These are phyloP conservation scores for Fusarium miscanthi DNA, from an alignment of 2,329 filamentous ascomycete species.

Conservation along the genomic window DNA sequence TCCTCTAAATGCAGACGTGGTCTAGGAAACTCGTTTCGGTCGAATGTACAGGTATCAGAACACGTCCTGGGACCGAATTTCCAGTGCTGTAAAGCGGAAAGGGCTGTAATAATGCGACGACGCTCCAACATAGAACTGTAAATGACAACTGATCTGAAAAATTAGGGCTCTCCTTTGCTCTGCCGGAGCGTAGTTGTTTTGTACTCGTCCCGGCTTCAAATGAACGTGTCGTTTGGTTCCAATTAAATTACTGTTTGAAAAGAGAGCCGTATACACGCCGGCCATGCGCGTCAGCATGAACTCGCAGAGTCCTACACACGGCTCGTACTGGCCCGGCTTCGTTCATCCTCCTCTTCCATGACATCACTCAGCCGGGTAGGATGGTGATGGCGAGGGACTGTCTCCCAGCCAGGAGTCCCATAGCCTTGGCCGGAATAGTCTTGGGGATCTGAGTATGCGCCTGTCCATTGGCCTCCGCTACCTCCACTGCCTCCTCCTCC, in stretches of 20 bases:
- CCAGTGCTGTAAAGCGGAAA: conserved; percentile 28
- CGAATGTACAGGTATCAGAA: conserved; percentile 33
- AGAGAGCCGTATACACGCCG: conserved; percentile 31
- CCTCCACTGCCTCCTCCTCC: conserved; percentile 55
- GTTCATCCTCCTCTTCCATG: conserved; percentile 85
- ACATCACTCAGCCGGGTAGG: conserved; percentile 91
- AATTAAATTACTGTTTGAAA: conserved; percentile 26
- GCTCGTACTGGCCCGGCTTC: conserved; percentile 77
- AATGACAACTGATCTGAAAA: conserved; percentile 17
- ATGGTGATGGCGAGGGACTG: conserved; percentile 83
- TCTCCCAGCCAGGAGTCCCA: conserved; percentile 78
- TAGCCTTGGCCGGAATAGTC: conserved; percentile 77
- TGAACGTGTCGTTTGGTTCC: conserved; percentile 13
- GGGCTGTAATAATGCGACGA: conserved; percentile 33
- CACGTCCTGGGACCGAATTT: conserved; percentile 6
- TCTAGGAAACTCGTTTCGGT: conserved; percentile 35
- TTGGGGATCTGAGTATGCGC: conserved; percentile 55
- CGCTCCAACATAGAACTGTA: conserved; percentile 27
- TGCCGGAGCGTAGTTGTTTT: conserved; percentile 6
- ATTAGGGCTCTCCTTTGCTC: neutral
- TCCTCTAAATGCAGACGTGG: conserved; percentile 43
- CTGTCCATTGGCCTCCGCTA: conserved; percentile 54
- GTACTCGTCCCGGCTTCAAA: conserved; percentile 10
- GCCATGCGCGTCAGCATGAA: conserved; percentile 12
- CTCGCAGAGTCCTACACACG: conserved; percentile 51